A percentile compares a stretch with the other conserved stretches of the same genome.
Evolutionary conservation across 495 filamentous ascomycete genomes (phyloP).

Genomic region (Hypomontagnella submonticulosa): DNA sequence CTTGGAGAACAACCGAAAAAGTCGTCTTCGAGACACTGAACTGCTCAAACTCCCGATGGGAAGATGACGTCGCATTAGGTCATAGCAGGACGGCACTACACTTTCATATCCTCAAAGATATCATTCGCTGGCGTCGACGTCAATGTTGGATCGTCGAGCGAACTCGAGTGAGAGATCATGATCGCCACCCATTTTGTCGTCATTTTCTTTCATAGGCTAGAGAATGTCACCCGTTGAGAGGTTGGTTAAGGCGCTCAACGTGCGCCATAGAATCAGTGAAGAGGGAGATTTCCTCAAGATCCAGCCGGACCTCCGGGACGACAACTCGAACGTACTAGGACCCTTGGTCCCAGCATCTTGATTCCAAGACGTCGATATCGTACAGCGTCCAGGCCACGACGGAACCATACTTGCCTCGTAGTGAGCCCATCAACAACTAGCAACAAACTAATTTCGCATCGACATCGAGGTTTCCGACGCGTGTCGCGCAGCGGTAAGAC

Average conservation of each 20-base stretch:
- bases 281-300: conserved; percentile 15
- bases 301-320: conserved; percentile 15
- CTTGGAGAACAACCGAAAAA: background rate
- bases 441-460: conserved; percentile 7
- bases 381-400: conserved; percentile 11
- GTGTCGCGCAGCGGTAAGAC: conserved; percentile 23
- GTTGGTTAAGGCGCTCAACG: background rate
- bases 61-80: conserved; percentile 13
- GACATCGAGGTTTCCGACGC: background rate
- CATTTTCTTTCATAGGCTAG: conserved; percentile 7
- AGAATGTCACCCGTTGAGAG: background rate
- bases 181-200: conserved; percentile 10
- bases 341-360: background rate
- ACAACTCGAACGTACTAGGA: background rate
- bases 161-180: conserved; percentile 11
- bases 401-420: conserved; percentile 4
- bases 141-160: background rate
- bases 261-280: conserved; percentile 12
- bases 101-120: background rate
- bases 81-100: conserved; percentile 8
- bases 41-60: background rate
- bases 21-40: background rate
- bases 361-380: background rate
- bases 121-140: conserved; percentile 5
- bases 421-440: conserved; percentile 12